Percentiles rank a stretch among this genome's conserved stretches.
Evolutionary conservation across 768 basidiomycete genomes (phyloP).

Genomic region (Brasilioporus rufonigricans): DNA sequence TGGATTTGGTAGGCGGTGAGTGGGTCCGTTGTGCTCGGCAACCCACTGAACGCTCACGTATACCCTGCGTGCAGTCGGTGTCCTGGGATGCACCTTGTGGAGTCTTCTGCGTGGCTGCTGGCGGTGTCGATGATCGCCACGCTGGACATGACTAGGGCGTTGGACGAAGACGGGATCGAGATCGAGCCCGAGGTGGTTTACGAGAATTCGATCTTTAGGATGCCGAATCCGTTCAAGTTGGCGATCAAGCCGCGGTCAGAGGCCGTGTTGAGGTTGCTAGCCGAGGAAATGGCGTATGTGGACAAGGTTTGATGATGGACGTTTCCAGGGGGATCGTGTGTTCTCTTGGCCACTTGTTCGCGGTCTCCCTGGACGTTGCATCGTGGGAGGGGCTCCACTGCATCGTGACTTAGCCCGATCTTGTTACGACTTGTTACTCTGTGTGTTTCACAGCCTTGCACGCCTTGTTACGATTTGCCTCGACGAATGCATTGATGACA

Average conservation of each 20-base stretch:
- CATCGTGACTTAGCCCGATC: no score
- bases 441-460: no score
- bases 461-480: no score
- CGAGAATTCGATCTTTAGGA: conserved; percentile 57
- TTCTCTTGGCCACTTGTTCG: no score
- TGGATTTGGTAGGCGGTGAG: conserved; percentile 47
- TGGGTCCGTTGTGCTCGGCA: not conserved
- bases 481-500: no score
- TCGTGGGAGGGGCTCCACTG: no score
- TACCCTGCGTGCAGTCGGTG: conserved; percentile 42
- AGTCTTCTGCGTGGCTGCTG: conserved; percentile 60
- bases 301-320: no score
- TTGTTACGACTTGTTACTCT: no score
- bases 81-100: conserved; percentile 62
- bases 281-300: conserved; percentile 8
- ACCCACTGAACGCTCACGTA: not conserved
- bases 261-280: conserved; percentile 8
- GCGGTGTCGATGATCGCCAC: conserved; percentile 56
- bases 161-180: conserved; percentile 46
- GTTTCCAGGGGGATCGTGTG: no score
- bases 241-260: conserved; percentile 24
- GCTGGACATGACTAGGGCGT: conserved; percentile 50
- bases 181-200: conserved; percentile 52
- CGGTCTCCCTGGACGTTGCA: no score
- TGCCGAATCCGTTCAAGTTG: conserved; percentile 21